Evolutionary conservation across 768 basidiomycete genomes (phyloP), one percentile per base, ranked within the genome.

Genomic region (Boletus tylopilopsis): DNA sequence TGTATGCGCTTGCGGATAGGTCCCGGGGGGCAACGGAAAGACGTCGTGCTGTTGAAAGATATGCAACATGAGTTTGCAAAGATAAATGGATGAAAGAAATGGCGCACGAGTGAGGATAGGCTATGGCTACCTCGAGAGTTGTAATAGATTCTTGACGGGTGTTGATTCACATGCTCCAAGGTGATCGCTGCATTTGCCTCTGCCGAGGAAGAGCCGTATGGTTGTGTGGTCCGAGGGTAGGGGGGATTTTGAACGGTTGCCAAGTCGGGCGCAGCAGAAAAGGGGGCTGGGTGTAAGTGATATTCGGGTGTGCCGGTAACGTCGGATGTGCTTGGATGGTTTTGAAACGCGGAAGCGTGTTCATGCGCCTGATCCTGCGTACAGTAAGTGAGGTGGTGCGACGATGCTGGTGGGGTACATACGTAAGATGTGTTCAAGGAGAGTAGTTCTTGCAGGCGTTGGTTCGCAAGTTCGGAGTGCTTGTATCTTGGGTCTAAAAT

Each of bases 401-500:
- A 21, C 4, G 39, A 40, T 24, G 37, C 51, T 24, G 32, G 22
- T 23, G 27, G 18, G 37, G 40, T 15, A 25, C 43, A 24, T 4
- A 51, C 0, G 34, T 59, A 42, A 7, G 60, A 30, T 2, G 51
- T 15, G 4, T 22, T 5, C 6, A 55, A 27, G 2, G 61, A 56
- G 18, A 64, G 62, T 19, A 64, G 23, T n/a, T 64, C 54, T 29
- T 64, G 64, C 4, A 66, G 25, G 0, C 64, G 64, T 42, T 56
- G 61, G 16, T 43, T 61, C 9, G 55, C 37, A 7, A 64, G 46
- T 3, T 44, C 55, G 42, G 23, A n/a, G 24, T 23, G 33, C 5
- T 48, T 6, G 24, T 48, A 13, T 51, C 45, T 39, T 30, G 51
- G 24, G 25, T 19, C 42, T 16, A 18, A n/a, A n/a, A n/a, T n/a